Conservation (phyloP, 192 early-diverging fungal species). For the Gonapodya sp. region DNA sequence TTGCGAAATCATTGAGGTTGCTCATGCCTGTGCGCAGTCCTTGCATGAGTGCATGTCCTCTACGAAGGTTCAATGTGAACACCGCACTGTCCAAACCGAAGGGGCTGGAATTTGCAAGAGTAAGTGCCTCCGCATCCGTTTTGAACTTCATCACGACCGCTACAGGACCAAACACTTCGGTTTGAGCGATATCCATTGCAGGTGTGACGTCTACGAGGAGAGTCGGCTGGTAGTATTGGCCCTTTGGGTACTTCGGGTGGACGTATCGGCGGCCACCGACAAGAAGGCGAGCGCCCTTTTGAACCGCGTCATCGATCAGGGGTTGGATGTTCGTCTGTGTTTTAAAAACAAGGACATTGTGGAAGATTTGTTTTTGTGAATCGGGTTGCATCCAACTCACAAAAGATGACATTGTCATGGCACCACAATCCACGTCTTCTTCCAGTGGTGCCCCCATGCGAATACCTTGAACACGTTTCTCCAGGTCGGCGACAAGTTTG, state of each 20-base stretch:
- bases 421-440: conserved; percentile 65
- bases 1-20: conserved; percentile 81
- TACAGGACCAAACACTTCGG: conserved; percentile 73
- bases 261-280: conserved; percentile 54
- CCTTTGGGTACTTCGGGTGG: conserved; percentile 62
- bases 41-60: conserved; percentile 49
- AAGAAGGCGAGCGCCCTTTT: conserved; percentile 62
- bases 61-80: conserved; percentile 57
- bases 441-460: conserved; percentile 65
- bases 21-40: conserved; percentile 63
- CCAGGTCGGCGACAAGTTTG: conserved; percentile 52
- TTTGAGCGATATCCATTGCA: conserved; percentile 63
- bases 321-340: conserved; percentile 38
- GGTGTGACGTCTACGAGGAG: conserved; percentile 67
- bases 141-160: conserved; percentile 67
- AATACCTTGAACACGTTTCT: conserved; percentile 42
- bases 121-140: conserved; percentile 56
- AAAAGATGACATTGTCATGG: conserved; percentile 65
- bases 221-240: conserved; percentile 74
- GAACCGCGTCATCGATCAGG: conserved; percentile 65
- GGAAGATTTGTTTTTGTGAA: neutral
- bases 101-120: conserved; percentile 53
- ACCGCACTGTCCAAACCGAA: conserved; percentile 74
- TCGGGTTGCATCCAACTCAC: conserved; percentile 24
- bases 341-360: too few species aligned